Base-by-base conservation (phyloP, 257 asterid genomes). In the Scutellaria baicalensis region DNA sequence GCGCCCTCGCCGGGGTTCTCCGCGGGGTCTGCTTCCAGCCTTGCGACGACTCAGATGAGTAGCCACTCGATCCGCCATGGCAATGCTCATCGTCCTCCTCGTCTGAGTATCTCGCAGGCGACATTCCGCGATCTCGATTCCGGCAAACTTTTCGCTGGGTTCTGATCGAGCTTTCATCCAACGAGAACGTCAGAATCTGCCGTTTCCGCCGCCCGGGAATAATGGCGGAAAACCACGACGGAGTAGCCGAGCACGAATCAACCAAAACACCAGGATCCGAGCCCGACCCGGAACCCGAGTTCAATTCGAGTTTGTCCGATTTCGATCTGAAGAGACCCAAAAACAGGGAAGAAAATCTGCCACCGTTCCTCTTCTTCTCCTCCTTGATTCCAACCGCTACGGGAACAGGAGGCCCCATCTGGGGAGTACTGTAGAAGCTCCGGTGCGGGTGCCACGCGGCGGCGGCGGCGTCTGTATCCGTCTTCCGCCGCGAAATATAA, bases 11-110 rank as follows among this genome's bases (percentile, higher is more conserved):
- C 49, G 95, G 89, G 1, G 93, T 80, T 58, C 77, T 73, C 72
- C 79, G 78, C 68, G 95, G 96, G 23, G 93, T 90, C 68, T 86
- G 90, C 66, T 77, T 86, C 91, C 93, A 79, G 7, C 84, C 85
- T 44, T 78, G 91, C 9, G 91, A 80, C 0, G 91, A 84, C 55
- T 88, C 89, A 81, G 93, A 86, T 0, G 95, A 83, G 83, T 84
- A 83, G 0, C 97, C 97, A 65, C 97, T 89, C 66, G 86, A 83
- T 76, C 82, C 84, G 49, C 82, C 87, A 71, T 67, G 79, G 52
- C 79, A 91, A 79, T 87, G 87, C 80, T 84, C 89, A 65, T 83
- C 88, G 16, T 75, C 92, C 10, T 81, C 92, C 1, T 72, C 86
- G 67, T 79, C 86, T 61, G 96, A 76, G 56, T 5, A 60, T 38